phyloP scores from a whole-genome alignment of 495 filamentous ascomycete genomes.

The Friedmanniomyces endolithicus region DNA sequence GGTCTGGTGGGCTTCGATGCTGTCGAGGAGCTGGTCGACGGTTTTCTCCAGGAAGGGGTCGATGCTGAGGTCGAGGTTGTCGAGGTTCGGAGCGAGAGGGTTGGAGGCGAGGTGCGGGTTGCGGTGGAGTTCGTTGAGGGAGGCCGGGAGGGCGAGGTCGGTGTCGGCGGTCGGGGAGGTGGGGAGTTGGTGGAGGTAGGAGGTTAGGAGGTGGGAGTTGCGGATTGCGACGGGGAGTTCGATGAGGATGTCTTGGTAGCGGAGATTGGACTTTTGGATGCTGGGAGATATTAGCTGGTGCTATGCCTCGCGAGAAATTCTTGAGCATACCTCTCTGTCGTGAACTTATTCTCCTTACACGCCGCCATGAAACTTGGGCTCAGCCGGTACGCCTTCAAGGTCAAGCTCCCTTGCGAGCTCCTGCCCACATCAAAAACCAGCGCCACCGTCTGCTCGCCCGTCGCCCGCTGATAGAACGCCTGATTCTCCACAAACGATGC shows the following conservation, averaged over 20 bases:
- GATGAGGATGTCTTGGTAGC: constrained; percentile 85
- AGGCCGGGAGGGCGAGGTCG: constrained; percentile 58
- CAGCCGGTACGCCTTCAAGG: constrained; percentile 79
- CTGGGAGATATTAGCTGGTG: constrained; percentile 30
- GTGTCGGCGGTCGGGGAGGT: constrained; percentile 36
- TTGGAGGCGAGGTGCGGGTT: constrained; percentile 36
- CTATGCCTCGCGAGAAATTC: background rate
- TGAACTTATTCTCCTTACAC: constrained; percentile 95
- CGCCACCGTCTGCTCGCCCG: constrained; percentile 86
- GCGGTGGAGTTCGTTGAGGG: constrained; percentile 58
- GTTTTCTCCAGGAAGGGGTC: constrained; percentile 99
- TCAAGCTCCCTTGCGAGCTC: constrained; percentile 81
- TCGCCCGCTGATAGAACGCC: constrained; percentile 85
- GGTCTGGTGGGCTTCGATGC: constrained; percentile 93
- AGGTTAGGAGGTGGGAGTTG: constrained; percentile 94
- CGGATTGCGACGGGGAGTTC: constrained; percentile 87
- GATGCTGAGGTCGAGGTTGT: constrained; percentile 77
- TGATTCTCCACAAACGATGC: constrained; percentile 94
- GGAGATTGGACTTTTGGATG: constrained; percentile 79
- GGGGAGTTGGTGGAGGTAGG: constrained; percentile 82
- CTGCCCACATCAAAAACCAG: constrained; percentile 90
- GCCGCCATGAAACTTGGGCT: constrained; percentile 81
- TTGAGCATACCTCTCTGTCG: constrained; percentile 65
- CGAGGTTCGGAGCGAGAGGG: constrained; percentile 74
- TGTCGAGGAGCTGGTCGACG: constrained; percentile 86